Conservation (phyloP, 1,139 yeast species). For the Nematodospora anomalae region DNA sequence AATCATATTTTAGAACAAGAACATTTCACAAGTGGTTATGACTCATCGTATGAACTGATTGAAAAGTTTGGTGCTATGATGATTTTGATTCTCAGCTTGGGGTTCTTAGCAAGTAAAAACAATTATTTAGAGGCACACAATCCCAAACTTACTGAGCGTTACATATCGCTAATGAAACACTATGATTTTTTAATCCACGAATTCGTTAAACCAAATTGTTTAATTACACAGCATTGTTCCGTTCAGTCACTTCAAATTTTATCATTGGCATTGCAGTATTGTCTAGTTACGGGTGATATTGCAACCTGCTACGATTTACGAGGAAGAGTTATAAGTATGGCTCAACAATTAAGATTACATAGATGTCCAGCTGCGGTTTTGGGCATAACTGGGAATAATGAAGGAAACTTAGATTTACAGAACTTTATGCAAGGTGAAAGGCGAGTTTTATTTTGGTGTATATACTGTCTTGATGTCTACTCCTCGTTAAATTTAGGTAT, state of each 20-base stretch:
- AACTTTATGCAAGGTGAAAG: conserved; percentile 75
- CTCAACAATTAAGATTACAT: conserved; percentile 81
- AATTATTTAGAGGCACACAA: conserved; percentile 19
- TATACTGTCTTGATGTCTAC: conserved; percentile 74
- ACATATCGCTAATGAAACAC: conserved; percentile 34
- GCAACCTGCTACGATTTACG: conserved; percentile 73
- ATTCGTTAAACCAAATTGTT: conserved; percentile 52
- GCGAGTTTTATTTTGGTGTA: conserved; percentile 81
- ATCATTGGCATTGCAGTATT: conserved; percentile 67
- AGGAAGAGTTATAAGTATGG: conserved; percentile 77
- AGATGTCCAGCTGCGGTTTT: conserved; percentile 86
- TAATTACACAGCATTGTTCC: conserved; percentile 56
- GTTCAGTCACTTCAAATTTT: conserved; percentile 71
- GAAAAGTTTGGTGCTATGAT: conserved; percentile 65
- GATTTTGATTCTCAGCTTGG: conserved; percentile 58
- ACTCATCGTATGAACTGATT: conserved; percentile 30
- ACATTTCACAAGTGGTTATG: conserved; percentile 9
- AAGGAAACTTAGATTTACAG: conserved; percentile 53
- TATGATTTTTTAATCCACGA: conserved; percentile 54
- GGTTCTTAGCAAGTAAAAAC: conserved; percentile 46
- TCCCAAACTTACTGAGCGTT: conserved; percentile 19
- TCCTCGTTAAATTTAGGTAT: conserved; percentile 78
- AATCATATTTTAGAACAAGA: conserved; percentile 39
- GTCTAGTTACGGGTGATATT: conserved; percentile 71
- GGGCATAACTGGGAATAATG: conserved; percentile 43